phyloP scores from a whole-genome alignment of 2,329 filamentous ascomycete species.

The Pseudovirgaria hyperparasitica region DNA sequence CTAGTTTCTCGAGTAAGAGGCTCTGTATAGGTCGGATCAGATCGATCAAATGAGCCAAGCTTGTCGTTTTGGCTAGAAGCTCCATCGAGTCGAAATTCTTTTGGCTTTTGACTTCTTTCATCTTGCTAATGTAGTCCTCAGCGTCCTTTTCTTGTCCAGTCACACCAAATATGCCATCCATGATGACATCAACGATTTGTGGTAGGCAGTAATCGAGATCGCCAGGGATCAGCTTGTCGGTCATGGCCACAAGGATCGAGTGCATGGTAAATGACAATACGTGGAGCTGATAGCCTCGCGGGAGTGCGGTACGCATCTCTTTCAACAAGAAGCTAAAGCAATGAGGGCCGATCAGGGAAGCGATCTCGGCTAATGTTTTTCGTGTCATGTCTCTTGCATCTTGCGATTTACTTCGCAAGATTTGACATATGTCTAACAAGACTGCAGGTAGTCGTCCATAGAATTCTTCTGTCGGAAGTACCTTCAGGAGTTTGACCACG shows the following conservation, averaged over 20 bases:
- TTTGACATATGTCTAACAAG: slow-evolving; percentile 83
- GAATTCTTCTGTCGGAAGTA: slow-evolving; percentile 63
- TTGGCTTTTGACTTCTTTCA: slow-evolving; percentile 96
- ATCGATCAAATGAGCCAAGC: slow-evolving; percentile 58
- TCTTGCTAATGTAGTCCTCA: slow-evolving; percentile 85
- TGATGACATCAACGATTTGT: slow-evolving; percentile 68
- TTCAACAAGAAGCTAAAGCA: slow-evolving; percentile 91
- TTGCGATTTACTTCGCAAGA: slow-evolving; percentile 76
- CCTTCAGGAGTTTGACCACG: slow-evolving; percentile 71
- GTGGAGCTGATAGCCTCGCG: slow-evolving; percentile 82
- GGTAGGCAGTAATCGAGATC: slow-evolving; percentile 80
- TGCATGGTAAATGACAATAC: slow-evolving; percentile 93
- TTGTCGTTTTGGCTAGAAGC: slow-evolving; percentile 70
- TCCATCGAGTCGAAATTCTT: slow-evolving; percentile 99
- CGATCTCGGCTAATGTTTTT: slow-evolving; percentile 75
- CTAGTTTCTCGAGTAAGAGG: slow-evolving; percentile 72
- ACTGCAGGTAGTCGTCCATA: slow-evolving; percentile 66
- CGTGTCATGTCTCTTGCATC: slow-evolving; percentile 85
- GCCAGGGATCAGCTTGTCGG: slow-evolving; percentile 62
- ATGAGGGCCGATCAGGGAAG: slow-evolving; percentile 62
- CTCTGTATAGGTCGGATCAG: slow-evolving; percentile 68
- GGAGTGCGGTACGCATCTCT: slow-evolving; percentile 71
- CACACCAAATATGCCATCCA: slow-evolving; percentile 94
- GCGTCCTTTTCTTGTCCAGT: slow-evolving; percentile 94
- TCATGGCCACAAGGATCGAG: slow-evolving; percentile 67